These are phyloP conservation scores for Penicillium alfredii DNA, from an alignment of 495 filamentous ascomycete species.

Conservation along the genomic window DNA sequence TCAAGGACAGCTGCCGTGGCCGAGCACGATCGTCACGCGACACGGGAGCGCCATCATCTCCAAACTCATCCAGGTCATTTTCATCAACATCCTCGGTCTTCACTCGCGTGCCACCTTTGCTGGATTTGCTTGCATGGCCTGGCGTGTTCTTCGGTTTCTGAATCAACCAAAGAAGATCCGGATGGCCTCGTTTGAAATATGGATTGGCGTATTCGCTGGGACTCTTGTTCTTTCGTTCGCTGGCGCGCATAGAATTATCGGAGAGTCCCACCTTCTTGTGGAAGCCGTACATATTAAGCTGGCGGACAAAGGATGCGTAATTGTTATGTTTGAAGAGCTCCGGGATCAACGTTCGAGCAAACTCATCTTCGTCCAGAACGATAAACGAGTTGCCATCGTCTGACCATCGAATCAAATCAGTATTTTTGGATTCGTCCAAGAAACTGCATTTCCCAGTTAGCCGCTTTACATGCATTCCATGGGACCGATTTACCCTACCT, in stretches of 20 bases:
- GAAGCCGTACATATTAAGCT: slow-evolving; percentile 99
- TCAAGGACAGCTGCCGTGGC: slow-evolving; percentile 37
- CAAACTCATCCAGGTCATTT: slow-evolving; percentile 65
- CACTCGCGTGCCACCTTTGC: slow-evolving; percentile 45
- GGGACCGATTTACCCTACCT: too few species aligned
- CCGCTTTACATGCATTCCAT: too few species aligned
- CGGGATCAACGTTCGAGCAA: slow-evolving; percentile 93
- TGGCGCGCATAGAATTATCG: slow-evolving; percentile 95
- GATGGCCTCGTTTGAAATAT: slow-evolving; percentile 89
- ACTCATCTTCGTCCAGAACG: slow-evolving; percentile 96
- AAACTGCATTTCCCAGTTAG: slow-evolving; percentile 76
- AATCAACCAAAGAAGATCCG: slow-evolving; percentile 94
- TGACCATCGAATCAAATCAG: slow-evolving; percentile 94
- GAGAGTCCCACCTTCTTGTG: slow-evolving; percentile 97
- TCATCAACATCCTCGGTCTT: slow-evolving; percentile 67
- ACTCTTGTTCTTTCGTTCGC: slow-evolving; percentile 92
- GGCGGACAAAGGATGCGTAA: slow-evolving; percentile 96
- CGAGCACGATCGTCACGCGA: slow-evolving; percentile 35
- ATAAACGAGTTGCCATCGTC: slow-evolving; percentile 94
- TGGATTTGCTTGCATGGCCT: slow-evolving; percentile 44
- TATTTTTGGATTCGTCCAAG: slow-evolving; percentile 84
- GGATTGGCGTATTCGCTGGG: slow-evolving; percentile 97
- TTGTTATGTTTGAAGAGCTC: slow-evolving; percentile 99
- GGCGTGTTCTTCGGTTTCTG: slow-evolving; percentile 81
- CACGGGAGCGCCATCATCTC: slow-evolving; percentile 34